Percentiles rank a stretch among this genome's conserved stretches.
phyloP scores from a whole-genome alignment of 2,329 filamentous ascomycete species.

The Fusarium dlaminii region DNA sequence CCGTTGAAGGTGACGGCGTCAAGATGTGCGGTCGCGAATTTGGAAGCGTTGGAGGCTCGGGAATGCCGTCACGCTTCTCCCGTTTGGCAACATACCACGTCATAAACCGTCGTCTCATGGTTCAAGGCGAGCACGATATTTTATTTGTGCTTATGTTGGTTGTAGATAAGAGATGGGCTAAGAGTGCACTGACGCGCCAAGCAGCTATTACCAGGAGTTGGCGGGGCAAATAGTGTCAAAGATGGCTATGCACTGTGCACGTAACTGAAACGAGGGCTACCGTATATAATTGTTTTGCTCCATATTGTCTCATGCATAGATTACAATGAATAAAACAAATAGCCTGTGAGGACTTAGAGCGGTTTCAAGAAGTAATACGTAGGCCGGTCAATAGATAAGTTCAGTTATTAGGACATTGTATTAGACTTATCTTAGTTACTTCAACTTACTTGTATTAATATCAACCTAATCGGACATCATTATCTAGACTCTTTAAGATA shows the following conservation, averaged over 20 bases:
- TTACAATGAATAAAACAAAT: too few relatives aligned
- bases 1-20: not conserved
- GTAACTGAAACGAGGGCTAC: too few relatives aligned
- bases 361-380: too few relatives aligned
- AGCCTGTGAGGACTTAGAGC: too few relatives aligned
- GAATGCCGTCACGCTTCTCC: not conserved
- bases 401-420: too few relatives aligned
- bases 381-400: too few relatives aligned
- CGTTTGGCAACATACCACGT: not conserved
- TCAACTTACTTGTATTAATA: too few relatives aligned
- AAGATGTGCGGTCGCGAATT: not conserved
- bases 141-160: not conserved
- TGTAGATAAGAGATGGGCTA: accelerated
- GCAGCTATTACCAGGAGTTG: not conserved
- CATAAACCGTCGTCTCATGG: not conserved
- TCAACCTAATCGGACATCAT: too few relatives aligned
- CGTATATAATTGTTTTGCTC: too few relatives aligned
- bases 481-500: too few relatives aligned
- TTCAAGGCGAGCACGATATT: not conserved
- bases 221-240: not conserved
- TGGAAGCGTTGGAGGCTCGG: not conserved
- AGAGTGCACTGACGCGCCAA: not conserved
- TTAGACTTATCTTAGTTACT: too few relatives aligned
- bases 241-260: not conserved
- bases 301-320: too few relatives aligned